Evolutionary conservation across 805 yeast species (phyloP).

Genomic region (Saccharomyces jurei): DNA sequence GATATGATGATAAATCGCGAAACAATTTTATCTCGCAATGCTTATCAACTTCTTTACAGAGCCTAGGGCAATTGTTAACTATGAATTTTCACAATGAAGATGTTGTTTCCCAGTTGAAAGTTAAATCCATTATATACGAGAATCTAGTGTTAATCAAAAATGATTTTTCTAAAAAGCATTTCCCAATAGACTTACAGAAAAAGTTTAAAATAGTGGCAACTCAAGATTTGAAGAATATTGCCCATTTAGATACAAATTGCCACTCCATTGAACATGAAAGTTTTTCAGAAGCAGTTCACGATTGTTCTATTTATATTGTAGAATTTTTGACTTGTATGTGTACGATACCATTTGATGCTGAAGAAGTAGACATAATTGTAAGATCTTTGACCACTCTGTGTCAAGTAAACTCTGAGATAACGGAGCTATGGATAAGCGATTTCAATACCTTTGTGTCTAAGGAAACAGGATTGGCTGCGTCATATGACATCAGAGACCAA

Average conservation of each 20-base stretch:
- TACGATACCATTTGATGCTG: constrained; percentile 2
- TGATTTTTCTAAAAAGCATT: constrained; percentile 19
- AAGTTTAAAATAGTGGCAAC: constrained; percentile 10
- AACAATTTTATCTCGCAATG: constrained; percentile 14
- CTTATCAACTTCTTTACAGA: constrained; percentile 11
- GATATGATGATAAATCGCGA: constrained; percentile 11
- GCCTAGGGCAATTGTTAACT: constrained; percentile 8
- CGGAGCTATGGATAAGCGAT: constrained; percentile 47
- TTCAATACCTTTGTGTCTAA: constrained; percentile 64
- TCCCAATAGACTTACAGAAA: constrained; percentile 6
- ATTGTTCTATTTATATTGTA: constrained; percentile 16
- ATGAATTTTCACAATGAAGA: constrained; percentile 1
- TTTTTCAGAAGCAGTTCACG: constrained; percentile 9
- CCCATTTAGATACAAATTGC: not conserved
- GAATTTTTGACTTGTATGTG: constrained; percentile 16
- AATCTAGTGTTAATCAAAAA: constrained; percentile 16
- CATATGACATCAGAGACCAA: constrained; percentile 50
- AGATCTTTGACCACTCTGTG: constrained; percentile 34
- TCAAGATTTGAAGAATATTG: constrained; percentile 9
- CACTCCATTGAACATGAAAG: constrained; percentile 1
- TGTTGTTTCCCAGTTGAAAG: constrained; percentile 1
- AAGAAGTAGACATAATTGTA: constrained; percentile 11
- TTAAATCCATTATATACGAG: constrained; percentile 17
- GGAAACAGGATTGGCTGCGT: constrained; percentile 60
- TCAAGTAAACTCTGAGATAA: constrained; percentile 36